Base-by-base conservation (phyloP, 352 stramenopile genomes). In the Thalassiosira livingstoniorum region DNA sequence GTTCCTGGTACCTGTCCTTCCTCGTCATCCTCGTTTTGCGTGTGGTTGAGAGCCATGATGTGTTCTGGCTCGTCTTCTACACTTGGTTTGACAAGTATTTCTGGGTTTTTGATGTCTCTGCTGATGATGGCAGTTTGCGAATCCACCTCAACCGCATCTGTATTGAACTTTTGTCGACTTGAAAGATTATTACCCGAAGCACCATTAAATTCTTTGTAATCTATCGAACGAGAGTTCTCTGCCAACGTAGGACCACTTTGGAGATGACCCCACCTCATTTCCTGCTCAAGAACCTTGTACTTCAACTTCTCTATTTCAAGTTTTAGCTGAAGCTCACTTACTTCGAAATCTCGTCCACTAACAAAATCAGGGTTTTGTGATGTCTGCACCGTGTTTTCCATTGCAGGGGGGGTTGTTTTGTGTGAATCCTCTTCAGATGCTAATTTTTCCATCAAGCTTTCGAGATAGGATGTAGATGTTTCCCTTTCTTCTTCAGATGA, bases 221-320 rank as follows among this genome's bases (percentile, higher is more conserved):
- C 76, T 29, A 78, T 68, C 23, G 64, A 65, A 18, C 55, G 35
- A 0, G 65, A 27, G 39, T 75, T 47, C 61, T 84, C 76, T 79
- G 54, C 1, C 60, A 55, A 62, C 2, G 47, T 29, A 34, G n/a
- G 34, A 29, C n/a, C 21, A 65, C 53, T 67, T 34, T 62, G 25
- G 21, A 27, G 11, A n/a, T n/a, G n/a, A 15, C 47, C 47, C 11
- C 11, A 58, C 47, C 47, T 58, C 47, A 58, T 39, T 77, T 87
- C 80, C 66, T 87, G 80, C 45, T 87, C 74, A 39, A 87, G 75
- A 63, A 87, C 69, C 66, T 82, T 82, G 45, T 87, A 83, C 60
- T 80, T 87, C 25, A 87, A 68, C 55, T 65, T 68, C 58, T 87
- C 80, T 31, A 87, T 75, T 63, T 87, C 80, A 54, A 87, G 71